A percentile compares a stretch with the other conserved stretches of the same genome.
Evolutionary conservation across 2,329 filamentous ascomycete genomes (phyloP).

Genomic region (Diplodia sapinea): DNA sequence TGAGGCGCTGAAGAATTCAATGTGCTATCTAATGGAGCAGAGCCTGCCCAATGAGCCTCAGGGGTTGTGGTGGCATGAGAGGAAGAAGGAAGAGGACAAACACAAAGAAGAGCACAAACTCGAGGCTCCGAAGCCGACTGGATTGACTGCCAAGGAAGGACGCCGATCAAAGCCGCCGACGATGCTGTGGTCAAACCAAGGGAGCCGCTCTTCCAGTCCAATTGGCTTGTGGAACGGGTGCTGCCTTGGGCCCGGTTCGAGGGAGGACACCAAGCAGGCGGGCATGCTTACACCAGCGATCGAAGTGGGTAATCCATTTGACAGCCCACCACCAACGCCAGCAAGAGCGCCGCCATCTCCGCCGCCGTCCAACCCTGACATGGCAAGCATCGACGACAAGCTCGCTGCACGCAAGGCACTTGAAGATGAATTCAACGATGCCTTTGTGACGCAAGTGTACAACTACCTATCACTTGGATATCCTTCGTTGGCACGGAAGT

Average conservation of each 20-base stretch:
- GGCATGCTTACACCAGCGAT: conserved; percentile 58
- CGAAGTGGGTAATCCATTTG: conserved; percentile 51
- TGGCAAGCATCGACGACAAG: conserved; percentile 51
- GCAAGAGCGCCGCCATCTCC: conserved; percentile 46
- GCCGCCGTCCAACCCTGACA: conserved; percentile 45
- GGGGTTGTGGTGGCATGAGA: conserved; percentile 65
- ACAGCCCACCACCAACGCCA: conserved; percentile 47
- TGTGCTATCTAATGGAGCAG: conserved; percentile 59
- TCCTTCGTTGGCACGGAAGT: conserved; percentile 80
- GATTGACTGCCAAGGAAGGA: conserved; percentile 31
- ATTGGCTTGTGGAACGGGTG: conserved; percentile 80
- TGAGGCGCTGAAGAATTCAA: conserved; percentile 55
- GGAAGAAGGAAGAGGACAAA: conserved; percentile 35
- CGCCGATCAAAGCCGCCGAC: conserved; percentile 35
- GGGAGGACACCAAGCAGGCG: conserved; percentile 50
- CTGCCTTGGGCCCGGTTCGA: conserved; percentile 56
- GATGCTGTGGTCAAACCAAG: conserved; percentile 43
- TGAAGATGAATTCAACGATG: conserved; percentile 74
- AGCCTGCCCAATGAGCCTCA: conserved; percentile 54
- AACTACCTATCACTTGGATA: conserved; percentile 96
- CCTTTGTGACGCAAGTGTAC: conserved; percentile 93
- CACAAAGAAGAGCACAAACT: too few relatives aligned
- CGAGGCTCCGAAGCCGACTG: conserved; percentile 1
- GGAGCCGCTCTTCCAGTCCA: conserved; percentile 60
- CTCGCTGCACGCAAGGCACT: conserved; percentile 55